Evolutionary conservation across 2,329 filamentous ascomycete species (phyloP).

Genomic region (Didymella arachidicola): DNA sequence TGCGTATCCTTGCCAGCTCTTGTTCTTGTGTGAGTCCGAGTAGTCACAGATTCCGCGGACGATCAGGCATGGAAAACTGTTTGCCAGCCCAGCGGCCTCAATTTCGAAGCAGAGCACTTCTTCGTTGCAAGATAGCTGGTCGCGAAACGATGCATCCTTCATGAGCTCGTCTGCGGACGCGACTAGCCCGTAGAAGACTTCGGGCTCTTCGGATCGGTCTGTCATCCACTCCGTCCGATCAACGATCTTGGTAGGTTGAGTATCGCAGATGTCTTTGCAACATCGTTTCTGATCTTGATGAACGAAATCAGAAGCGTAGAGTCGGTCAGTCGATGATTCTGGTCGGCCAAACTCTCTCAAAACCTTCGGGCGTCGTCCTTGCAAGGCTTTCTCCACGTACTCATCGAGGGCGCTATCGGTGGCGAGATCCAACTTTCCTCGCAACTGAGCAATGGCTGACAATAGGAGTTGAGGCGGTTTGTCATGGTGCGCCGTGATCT

Average conservation of each 20-base stretch:
- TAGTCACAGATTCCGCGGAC: slow-evolving; percentile 14
- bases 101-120: slow-evolving; percentile 14
- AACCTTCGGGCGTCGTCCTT: too few relatives aligned
- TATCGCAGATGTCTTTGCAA: too few relatives aligned
- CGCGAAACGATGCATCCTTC: slow-evolving; percentile 9
- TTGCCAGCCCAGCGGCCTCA: neutral
- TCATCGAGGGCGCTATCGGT: too few relatives aligned
- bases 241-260: neutral
- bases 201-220: neutral
- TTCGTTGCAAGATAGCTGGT: neutral
- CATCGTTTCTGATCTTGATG: too few relatives aligned
- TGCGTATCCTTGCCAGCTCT: slow-evolving; percentile 15
- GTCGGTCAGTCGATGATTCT: too few relatives aligned
- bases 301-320: too few relatives aligned
- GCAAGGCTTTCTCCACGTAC: too few relatives aligned
- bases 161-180: slow-evolving; percentile 16
- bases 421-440: too few relatives aligned
- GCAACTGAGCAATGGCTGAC: too few relatives aligned
- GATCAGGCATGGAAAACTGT: slow-evolving; percentile 7
- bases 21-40: slow-evolving; percentile 10
- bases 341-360: too few relatives aligned
- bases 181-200: slow-evolving; percentile 10
- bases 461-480: too few relatives aligned
- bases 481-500: too few relatives aligned
- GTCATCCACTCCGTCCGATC: neutral